phyloP scores from a whole-genome alignment of 2,329 filamentous ascomycete genomes.

The Epichloe elymi region DNA sequence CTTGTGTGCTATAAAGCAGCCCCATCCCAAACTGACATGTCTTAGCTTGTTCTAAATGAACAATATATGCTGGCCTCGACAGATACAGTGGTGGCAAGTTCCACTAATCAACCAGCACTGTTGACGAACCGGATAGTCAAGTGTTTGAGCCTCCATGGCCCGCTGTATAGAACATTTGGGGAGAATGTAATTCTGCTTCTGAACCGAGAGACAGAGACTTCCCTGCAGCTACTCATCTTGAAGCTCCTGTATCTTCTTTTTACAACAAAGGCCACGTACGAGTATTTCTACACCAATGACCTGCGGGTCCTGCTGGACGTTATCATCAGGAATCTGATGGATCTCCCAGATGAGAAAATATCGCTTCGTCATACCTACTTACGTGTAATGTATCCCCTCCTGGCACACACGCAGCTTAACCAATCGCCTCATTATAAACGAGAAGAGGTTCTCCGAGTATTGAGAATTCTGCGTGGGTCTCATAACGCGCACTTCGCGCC shows the following conservation, averaged over 20 bases:
- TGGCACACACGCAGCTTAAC: slow-evolving; percentile 83
- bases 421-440: slow-evolving; percentile 84
- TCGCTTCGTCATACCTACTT: slow-evolving; percentile 85
- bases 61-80: slow-evolving; percentile 84
- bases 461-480: slow-evolving; percentile 54
- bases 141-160: slow-evolving; percentile 67
- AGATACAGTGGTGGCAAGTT: slow-evolving; percentile 29
- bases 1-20: not conserved
- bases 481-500: slow-evolving; percentile 65
- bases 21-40: slow-evolving; percentile 8
- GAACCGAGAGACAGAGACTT: slow-evolving; percentile 90
- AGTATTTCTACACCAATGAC: slow-evolving; percentile 99
- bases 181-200: slow-evolving; percentile 93
- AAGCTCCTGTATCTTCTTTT: slow-evolving; percentile 94
- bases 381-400: slow-evolving; percentile 76
- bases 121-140: slow-evolving; percentile 93
- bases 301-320: slow-evolving; percentile 88
- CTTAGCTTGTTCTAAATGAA: slow-evolving; percentile 84
- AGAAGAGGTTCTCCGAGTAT: slow-evolving; percentile 65
- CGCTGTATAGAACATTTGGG: slow-evolving; percentile 82
- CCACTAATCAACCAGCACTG: slow-evolving; percentile 28
- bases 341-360: slow-evolving; percentile 72
- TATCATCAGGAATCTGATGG: slow-evolving; percentile 90
- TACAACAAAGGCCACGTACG: slow-evolving; percentile 79
- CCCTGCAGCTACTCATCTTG: slow-evolving; percentile 86